Conservation (phyloP, 2,329 filamentous ascomycete genomes). For the Fusarium sambucinum region DNA sequence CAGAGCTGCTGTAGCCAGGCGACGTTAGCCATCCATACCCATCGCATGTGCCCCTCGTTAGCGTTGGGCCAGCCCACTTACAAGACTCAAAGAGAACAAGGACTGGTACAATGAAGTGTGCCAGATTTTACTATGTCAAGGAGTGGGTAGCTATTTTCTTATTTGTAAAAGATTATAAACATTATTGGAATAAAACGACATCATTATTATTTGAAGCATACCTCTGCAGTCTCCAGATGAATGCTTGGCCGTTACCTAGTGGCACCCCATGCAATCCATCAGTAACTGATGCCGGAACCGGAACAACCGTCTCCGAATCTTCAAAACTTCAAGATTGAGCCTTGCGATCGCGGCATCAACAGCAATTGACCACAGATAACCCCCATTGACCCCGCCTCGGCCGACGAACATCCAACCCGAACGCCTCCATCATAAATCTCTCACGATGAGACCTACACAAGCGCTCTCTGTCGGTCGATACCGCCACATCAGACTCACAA, state of each 20-base stretch:
- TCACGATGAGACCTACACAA: constrained; percentile 75
- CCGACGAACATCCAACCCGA: constrained; percentile 5
- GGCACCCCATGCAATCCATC: constrained; percentile 36
- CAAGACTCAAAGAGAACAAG: constrained; percentile 28
- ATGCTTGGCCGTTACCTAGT: constrained; percentile 17
- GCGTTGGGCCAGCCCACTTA: constrained; percentile 42
- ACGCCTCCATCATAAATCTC: background rate
- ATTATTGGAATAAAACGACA: constrained; percentile 1
- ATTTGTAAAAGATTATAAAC: background rate
- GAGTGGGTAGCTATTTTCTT: background rate
- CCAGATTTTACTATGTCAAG: background rate
- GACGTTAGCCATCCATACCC: constrained; percentile 45
- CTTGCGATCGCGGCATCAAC: constrained; percentile 15
- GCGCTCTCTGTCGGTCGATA: constrained; percentile 74
- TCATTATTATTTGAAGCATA: background rate
- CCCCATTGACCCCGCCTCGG: constrained; percentile 10
- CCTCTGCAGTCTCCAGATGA: constrained; percentile 1
- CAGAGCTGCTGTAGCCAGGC: constrained; percentile 38
- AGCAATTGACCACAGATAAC: constrained; percentile 24
- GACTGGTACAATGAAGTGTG: too few relatives aligned
- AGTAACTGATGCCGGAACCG: constrained; percentile 47
- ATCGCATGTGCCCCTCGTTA: constrained; percentile 47
- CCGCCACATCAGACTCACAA: constrained; percentile 84
- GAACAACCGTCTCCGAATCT: constrained; percentile 46
- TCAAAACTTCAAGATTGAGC: constrained; percentile 42